Evolutionary conservation across 1,139 yeast genomes (phyloP).

Genomic region (Fermentozyma sake): DNA sequence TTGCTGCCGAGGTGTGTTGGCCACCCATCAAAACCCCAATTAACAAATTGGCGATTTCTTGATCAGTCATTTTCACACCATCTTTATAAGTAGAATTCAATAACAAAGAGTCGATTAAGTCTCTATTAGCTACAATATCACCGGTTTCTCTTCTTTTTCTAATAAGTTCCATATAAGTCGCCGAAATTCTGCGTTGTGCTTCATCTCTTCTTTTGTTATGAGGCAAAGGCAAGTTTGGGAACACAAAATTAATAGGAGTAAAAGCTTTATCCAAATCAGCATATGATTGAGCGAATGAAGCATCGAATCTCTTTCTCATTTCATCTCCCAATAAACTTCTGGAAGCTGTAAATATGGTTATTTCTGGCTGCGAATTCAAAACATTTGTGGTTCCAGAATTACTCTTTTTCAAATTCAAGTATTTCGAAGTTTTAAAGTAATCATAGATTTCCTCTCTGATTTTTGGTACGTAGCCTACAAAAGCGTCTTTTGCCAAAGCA

Average conservation of each 20-base stretch:
- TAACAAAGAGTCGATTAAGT: constrained; percentile 85
- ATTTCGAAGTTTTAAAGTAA: constrained; percentile 49
- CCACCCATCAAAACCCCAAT: constrained; percentile 99
- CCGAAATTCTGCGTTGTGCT: constrained; percentile 78
- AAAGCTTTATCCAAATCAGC: constrained; percentile 94
- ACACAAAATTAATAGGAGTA: constrained; percentile 90
- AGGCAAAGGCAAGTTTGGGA: constrained; percentile 89
- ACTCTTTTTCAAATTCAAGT: constrained; percentile 30
- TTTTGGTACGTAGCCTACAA: constrained; percentile 79
- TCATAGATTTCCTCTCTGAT: constrained; percentile 69
- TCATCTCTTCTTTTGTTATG: constrained; percentile 75
- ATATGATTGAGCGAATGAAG: constrained; percentile 78
- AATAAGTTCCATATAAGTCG: constrained; percentile 76
- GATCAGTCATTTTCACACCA: constrained; percentile 89
- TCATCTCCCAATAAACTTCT: constrained; percentile 88
- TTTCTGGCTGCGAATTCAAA: constrained; percentile 82
- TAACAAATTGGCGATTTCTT: constrained; percentile 86
- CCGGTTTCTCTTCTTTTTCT: constrained; percentile 64
- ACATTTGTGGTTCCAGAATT: constrained; percentile 60
- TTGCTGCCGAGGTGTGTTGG: constrained; percentile 95
- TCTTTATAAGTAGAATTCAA: constrained; percentile 80
- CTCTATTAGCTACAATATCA: constrained; percentile 72
- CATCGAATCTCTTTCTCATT: constrained; percentile 76
- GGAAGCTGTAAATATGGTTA: constrained; percentile 94
- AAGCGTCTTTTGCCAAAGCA: constrained; percentile 82